Base-by-base conservation (phyloP, 2,329 filamentous ascomycete genomes). In the Spiromastix sp. region DNA sequence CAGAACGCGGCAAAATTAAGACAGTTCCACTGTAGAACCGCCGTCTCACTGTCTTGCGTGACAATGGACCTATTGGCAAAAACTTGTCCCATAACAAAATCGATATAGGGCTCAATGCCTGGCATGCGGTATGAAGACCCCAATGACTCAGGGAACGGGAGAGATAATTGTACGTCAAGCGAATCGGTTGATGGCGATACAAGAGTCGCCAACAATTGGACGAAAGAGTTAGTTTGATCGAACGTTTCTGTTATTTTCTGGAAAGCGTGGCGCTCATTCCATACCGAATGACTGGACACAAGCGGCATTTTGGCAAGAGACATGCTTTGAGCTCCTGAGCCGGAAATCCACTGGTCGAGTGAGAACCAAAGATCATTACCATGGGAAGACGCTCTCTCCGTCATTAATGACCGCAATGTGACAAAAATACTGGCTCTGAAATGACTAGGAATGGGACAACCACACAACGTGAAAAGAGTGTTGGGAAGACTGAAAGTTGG, bases 51-150 rank as follows among this genome's bases (percentile, higher is more conserved):
- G 32, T 75, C 63, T 42, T 84, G 82, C 5, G 81, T 59, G 36
- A 85, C 80, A 22, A 71, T 71, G 8, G 74, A 66, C 42, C 76
- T 81, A 32, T 74, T 69, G 11, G 74, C 75, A 49, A 93, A 82
- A 11, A 93, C 75, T 37, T 80, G 73, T 11, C 85, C 85, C 43
- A 96, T 63, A 13, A 86, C 79, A 54, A 91, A 95, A 59, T 99
- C 93, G 38, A 96, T 71, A 49, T 95, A 98, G 2, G 83, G 77
- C 41, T 94, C 87, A 41, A 98, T 85, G 2, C 93, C 91, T 10
- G 86, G 77, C 61, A 79, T 78, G 35, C 91, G 78, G 48, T 80
- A 82, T 8, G 77, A 72, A 11, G 78, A 76, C 4, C 89, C 87
- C 6, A 98, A 68, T 26, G 74, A 78, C 56, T 95, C 87, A 0